phyloP scores from a whole-genome alignment of 768 basidiomycete species.

The Lentinula sp. region DNA sequence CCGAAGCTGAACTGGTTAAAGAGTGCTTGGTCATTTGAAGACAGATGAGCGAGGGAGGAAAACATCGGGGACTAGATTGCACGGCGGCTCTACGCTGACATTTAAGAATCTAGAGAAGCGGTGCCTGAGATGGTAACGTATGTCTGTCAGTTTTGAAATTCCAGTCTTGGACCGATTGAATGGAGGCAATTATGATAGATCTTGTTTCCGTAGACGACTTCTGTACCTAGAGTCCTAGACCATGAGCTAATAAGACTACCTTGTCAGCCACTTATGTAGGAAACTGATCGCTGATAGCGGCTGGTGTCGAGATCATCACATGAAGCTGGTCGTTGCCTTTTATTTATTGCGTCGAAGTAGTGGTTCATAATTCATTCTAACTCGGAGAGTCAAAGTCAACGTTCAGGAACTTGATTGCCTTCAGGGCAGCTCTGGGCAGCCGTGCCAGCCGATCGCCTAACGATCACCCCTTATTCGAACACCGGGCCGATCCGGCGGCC shows the following conservation, averaged over 20 bases:
- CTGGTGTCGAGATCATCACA: too few relatives aligned
- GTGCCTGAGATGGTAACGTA: background rate
- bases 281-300: background rate
- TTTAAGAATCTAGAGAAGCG: background rate
- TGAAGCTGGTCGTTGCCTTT: too few relatives aligned
- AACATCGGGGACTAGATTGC: background rate
- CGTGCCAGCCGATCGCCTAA: too few relatives aligned
- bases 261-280: background rate
- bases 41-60: constrained; percentile 7
- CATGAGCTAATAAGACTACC: too few relatives aligned
- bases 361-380: too few relatives aligned
- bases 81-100: background rate
- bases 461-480: too few relatives aligned
- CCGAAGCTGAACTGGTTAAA: constrained; percentile 8
- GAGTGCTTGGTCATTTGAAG: constrained; percentile 4
- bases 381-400: too few relatives aligned
- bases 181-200: background rate
- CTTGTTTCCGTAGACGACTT: background rate
- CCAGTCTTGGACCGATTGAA: background rate
- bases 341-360: too few relatives aligned
- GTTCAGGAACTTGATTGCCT: too few relatives aligned
- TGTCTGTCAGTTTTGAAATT: background rate
- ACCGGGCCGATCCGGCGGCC: too few relatives aligned
- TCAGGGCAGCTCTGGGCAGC: too few relatives aligned
- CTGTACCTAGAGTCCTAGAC: background rate